Conservation (phyloP, 2,329 filamentous ascomycete species). For the Alternaria infectoria region DNA sequence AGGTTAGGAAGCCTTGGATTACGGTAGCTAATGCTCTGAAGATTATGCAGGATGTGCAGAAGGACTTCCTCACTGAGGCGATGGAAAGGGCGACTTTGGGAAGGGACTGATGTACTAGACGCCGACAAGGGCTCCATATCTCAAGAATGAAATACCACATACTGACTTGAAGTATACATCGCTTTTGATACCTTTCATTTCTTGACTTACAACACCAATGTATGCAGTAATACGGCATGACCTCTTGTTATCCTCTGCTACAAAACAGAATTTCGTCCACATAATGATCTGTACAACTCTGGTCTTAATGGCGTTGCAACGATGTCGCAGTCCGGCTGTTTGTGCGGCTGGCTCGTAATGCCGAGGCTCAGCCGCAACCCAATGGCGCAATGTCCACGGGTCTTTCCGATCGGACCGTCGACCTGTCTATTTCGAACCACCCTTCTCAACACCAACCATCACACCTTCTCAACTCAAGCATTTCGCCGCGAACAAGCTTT, state of each 20-base stretch:
- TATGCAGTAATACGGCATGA: neutral
- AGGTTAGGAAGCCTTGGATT: too few species aligned
- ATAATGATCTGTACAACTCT: fast-evolving
- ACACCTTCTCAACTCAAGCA: neutral
- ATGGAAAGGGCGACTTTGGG: too few species aligned
- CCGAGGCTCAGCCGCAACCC: neutral
- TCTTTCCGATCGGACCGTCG: neutral
- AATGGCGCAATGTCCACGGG: neutral
- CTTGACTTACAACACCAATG: neutral
- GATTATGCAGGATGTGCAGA: too few species aligned
- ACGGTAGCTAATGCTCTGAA: too few species aligned
- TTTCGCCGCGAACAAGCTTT: neutral
- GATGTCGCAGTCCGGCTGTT: neutral
- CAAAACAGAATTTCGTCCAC: too few species aligned
- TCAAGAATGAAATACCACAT: too few species aligned
- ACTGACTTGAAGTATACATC: neutral
- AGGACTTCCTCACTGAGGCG: too few species aligned
- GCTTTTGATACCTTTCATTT: neutral
- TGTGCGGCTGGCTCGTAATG: neutral
- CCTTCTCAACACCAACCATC: neutral
- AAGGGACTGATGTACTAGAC: too few species aligned
- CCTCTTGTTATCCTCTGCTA: neutral
- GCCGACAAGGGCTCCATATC: too few species aligned
- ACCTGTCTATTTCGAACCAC: neutral
- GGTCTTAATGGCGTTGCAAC: neutral